A percentile compares a stretch with the other conserved stretches of the same genome.
Evolutionary conservation across 306 rosid species (phyloP).

Genomic region (Gastrolobium bilobum): DNA sequence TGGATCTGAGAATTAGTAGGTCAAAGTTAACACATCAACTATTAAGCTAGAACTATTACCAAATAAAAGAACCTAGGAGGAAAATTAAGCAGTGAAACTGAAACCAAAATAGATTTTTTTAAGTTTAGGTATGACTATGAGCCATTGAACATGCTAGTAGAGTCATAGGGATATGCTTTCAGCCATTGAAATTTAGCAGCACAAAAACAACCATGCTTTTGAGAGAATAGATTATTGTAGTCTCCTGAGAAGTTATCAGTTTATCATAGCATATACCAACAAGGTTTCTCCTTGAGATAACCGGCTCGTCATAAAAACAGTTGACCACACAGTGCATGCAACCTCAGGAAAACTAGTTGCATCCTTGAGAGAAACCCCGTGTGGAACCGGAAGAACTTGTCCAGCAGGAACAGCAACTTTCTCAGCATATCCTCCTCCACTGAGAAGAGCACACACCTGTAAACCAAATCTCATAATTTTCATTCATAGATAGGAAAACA

Average conservation of each 20-base stretch:
- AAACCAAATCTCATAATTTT: conserved; percentile 44
- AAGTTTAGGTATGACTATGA: too few relatives aligned
- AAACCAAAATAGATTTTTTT: background rate
- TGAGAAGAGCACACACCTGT: conserved; percentile 74
- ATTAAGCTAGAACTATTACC: conserved; percentile 2
- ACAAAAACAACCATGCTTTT: background rate
- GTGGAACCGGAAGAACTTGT: conserved; percentile 78
- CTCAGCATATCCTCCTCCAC: conserved; percentile 74
- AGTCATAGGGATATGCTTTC: background rate
- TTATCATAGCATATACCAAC: conserved; percentile 58
- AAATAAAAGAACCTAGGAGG: background rate
- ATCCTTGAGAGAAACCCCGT: conserved; percentile 76
- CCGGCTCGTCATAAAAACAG: conserved; percentile 83
- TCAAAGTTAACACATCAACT: background rate
- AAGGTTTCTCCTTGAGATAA: conserved; percentile 78
- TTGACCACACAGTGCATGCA: conserved; percentile 96
- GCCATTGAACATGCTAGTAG: too few relatives aligned
- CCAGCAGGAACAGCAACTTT: conserved; percentile 80
- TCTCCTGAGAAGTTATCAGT: background rate
- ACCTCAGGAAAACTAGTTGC: conserved; percentile 90
- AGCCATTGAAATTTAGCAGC: background rate
- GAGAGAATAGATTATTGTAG: background rate
- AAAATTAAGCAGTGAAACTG: too few relatives aligned
- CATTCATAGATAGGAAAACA: conserved; percentile 20
- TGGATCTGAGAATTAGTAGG: conserved; percentile 70